Evolutionary conservation across 495 filamentous ascomycete genomes (phyloP).

Genomic region (Penicillium samsonianum): DNA sequence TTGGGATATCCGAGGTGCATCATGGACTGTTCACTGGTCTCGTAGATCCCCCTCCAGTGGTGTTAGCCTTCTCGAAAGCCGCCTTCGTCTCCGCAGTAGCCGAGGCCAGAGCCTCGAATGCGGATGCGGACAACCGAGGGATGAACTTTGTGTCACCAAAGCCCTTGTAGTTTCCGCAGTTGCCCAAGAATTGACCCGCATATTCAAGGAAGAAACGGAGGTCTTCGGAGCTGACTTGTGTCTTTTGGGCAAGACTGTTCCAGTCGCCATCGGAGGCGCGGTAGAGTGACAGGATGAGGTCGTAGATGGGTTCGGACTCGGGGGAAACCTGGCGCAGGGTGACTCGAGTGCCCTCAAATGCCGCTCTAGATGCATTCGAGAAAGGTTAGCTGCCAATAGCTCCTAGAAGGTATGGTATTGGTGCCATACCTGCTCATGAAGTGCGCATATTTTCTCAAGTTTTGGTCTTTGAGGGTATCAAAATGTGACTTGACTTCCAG

Average conservation of each 20-base stretch:
- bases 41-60: constrained; percentile 71
- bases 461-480: constrained; percentile 72
- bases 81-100: constrained; percentile 59
- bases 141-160: constrained; percentile 96
- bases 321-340: constrained; percentile 86
- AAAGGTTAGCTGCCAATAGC: constrained; percentile 13
- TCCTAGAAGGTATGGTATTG: not conserved
- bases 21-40: constrained; percentile 58
- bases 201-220: constrained; percentile 82
- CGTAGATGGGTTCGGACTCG: constrained; percentile 87
- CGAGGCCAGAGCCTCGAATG: constrained; percentile 71
- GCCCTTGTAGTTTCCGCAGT: constrained; percentile 92
- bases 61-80: constrained; percentile 60
- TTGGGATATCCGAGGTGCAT: constrained; percentile 88
- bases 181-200: constrained; percentile 84
- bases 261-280: constrained; percentile 75
- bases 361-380: constrained; percentile 58
- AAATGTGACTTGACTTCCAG: constrained; percentile 91
- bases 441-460: constrained; percentile 79
- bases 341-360: constrained; percentile 80
- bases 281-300: constrained; percentile 83
- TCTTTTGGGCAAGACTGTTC: constrained; percentile 66
- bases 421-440: constrained; percentile 79
- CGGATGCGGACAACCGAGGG: constrained; percentile 67
- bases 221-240: constrained; percentile 67